A percentile compares a stretch with the other conserved stretches of the same genome.
phyloP scores from a whole-genome alignment of 768 basidiomycete species.

The Leccinum pellstonianum region DNA sequence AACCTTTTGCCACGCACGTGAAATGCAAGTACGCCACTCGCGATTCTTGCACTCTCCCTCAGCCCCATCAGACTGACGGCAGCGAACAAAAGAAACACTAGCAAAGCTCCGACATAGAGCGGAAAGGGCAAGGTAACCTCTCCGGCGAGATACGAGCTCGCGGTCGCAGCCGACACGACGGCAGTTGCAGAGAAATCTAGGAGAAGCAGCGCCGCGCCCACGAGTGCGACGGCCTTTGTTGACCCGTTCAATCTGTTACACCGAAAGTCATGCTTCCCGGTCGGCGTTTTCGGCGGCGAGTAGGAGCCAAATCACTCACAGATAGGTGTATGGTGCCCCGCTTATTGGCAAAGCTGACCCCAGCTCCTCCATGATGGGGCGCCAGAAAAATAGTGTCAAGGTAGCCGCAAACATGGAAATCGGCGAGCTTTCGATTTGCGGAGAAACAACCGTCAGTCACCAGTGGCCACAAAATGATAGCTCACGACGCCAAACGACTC shows the following conservation, averaged over 20 bases:
- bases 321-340: slow-evolving; percentile 70
- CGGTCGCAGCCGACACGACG: slow-evolving; percentile 73
- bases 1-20: slow-evolving; percentile 45
- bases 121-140: slow-evolving; percentile 62
- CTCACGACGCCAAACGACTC: slow-evolving; percentile 23
- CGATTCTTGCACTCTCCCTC: slow-evolving; percentile 61
- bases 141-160: slow-evolving; percentile 62
- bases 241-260: slow-evolving; percentile 57
- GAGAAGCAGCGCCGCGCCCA: slow-evolving; percentile 66
- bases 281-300: background rate
- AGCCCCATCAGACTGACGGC: slow-evolving; percentile 56
- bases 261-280: background rate
- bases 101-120: slow-evolving; percentile 45
- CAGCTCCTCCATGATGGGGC: slow-evolving; percentile 73
- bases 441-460: background rate
- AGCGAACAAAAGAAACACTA: slow-evolving; percentile 57
- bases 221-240: slow-evolving; percentile 57
- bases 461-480: background rate
- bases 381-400: slow-evolving; percentile 64
- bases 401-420: slow-evolving; percentile 66
- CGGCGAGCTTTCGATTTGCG: slow-evolving; percentile 50
- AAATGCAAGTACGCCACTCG: slow-evolving; percentile 53
- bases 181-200: slow-evolving; percentile 70
- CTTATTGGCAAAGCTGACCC: slow-evolving; percentile 66
- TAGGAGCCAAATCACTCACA: slow-evolving; percentile 38